phyloP scores from a whole-genome alignment of 139 green algal species.

The Coelastrella sp. region DNA sequence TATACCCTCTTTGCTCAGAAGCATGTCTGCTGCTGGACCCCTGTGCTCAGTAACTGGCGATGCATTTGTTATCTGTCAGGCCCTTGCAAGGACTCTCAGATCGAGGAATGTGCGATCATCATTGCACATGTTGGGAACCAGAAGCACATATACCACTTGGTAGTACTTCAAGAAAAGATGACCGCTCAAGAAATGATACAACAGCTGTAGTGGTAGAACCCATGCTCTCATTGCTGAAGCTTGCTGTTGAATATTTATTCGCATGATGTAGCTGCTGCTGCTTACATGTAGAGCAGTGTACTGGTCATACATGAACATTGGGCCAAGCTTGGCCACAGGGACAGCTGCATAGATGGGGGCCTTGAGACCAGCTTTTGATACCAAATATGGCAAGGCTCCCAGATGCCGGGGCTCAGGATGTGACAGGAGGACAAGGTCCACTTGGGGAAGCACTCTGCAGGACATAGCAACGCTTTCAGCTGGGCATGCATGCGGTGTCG shows the following conservation, averaged over 20 bases:
- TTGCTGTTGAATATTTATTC: too few relatives aligned
- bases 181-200: too few relatives aligned
- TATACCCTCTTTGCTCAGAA: too few relatives aligned
- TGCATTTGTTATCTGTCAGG: slow-evolving; percentile 13
- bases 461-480: neutral
- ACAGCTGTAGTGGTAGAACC: too few relatives aligned
- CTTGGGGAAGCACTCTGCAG: neutral
- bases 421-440: slow-evolving; percentile 87
- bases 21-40: neutral
- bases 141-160: too few relatives aligned
- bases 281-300: slow-evolving; percentile 67
- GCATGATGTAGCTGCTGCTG: too few relatives aligned
- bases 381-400: slow-evolving; percentile 87
- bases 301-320: slow-evolving; percentile 89
- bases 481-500: neutral
- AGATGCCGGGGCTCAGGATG: slow-evolving; percentile 85
- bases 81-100: slow-evolving; percentile 17
- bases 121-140: too few relatives aligned
- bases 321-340: slow-evolving; percentile 86
- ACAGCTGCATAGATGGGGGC: slow-evolving; percentile 84
- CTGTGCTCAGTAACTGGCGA: slow-evolving; percentile 41
- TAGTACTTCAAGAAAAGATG: too few relatives aligned
- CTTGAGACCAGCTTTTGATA: slow-evolving; percentile 66
- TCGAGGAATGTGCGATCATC: slow-evolving; percentile 32
- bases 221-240: too few relatives aligned